These are phyloP conservation scores for Nemania sp. DNA, from an alignment of 2,329 filamentous ascomycete species.

Conservation along the genomic window DNA sequence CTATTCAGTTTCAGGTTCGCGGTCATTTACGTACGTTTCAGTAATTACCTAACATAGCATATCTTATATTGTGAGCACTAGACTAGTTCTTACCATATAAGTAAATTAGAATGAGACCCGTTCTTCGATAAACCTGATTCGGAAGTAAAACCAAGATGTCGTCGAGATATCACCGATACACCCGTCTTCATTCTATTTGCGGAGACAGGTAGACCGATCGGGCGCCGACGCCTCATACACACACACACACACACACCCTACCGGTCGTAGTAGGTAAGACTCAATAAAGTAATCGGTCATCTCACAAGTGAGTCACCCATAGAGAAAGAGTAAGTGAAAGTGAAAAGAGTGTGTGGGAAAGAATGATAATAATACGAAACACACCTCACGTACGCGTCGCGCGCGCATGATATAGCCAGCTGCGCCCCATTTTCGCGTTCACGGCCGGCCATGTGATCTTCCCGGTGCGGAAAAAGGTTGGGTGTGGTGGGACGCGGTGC, in stretches of 20 bases:
- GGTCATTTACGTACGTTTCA: background rate
- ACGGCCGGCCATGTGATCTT: slow-evolving; percentile 38
- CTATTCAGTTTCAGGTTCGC: slow-evolving; percentile 11
- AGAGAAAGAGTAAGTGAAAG: background rate
- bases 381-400: slow-evolving; percentile 28
- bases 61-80: background rate
- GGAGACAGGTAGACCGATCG: too few species aligned
- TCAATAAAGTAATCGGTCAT: background rate
- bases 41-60: background rate
- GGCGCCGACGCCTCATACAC: background rate
- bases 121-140: background rate
- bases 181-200: background rate
- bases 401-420: slow-evolving; percentile 32
- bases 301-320: slow-evolving; percentile 1
- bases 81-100: background rate
- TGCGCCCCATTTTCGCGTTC: slow-evolving; percentile 33
- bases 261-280: background rate
- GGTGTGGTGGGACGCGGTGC: slow-evolving; percentile 34
- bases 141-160: background rate
- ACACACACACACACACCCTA: background rate
- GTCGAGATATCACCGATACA: background rate
- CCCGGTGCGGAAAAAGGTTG: slow-evolving; percentile 27
- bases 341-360: background rate
- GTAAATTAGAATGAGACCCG: background rate
- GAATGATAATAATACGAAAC: slow-evolving; percentile 13